These are phyloP conservation scores for Antarctomyces pellizariae DNA, from an alignment of 495 filamentous ascomycete species.

Conservation along the genomic window DNA sequence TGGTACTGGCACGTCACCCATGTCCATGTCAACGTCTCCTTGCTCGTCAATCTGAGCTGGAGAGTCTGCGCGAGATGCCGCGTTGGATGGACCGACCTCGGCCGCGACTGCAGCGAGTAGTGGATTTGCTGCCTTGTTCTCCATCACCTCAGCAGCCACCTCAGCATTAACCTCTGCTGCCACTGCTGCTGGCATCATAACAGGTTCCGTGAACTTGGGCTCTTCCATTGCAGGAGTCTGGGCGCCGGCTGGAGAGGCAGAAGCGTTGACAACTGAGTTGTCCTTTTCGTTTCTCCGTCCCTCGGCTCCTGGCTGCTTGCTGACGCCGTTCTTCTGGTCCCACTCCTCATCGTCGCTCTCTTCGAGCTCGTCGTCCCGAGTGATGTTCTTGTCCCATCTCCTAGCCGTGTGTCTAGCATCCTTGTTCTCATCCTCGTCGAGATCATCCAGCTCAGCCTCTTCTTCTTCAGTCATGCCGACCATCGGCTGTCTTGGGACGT, in stretches of 20 bases:
- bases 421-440: conserved; percentile 76
- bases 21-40: conserved; percentile 40
- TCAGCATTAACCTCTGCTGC: conserved; percentile 24
- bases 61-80: conserved; percentile 18
- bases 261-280: no score
- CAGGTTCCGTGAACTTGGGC: conserved; percentile 6
- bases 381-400: conserved; percentile 55
- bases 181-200: conserved; percentile 14
- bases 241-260: no score
- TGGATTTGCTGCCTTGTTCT: conserved; percentile 20
- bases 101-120: conserved; percentile 19
- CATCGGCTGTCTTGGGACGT: conserved; percentile 60
- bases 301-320: conserved; percentile 31
- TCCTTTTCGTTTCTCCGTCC: no score
- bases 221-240: no score
- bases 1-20: conserved; percentile 23
- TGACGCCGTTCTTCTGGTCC: conserved; percentile 46
- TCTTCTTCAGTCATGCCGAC: conserved; percentile 53
- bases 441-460: conserved; percentile 69
- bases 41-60: conserved; percentile 27
- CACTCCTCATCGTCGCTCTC: conserved; percentile 78
- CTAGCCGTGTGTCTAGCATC: conserved; percentile 68
- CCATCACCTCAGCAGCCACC: conserved; percentile 23
- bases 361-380: conserved; percentile 55
- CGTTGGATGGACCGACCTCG: conserved; percentile 17